Evolutionary conservation across 2,329 filamentous ascomycete genomes (phyloP), one percentile per base, ranked within the genome.

Genomic region (Xylaria sp.): DNA sequence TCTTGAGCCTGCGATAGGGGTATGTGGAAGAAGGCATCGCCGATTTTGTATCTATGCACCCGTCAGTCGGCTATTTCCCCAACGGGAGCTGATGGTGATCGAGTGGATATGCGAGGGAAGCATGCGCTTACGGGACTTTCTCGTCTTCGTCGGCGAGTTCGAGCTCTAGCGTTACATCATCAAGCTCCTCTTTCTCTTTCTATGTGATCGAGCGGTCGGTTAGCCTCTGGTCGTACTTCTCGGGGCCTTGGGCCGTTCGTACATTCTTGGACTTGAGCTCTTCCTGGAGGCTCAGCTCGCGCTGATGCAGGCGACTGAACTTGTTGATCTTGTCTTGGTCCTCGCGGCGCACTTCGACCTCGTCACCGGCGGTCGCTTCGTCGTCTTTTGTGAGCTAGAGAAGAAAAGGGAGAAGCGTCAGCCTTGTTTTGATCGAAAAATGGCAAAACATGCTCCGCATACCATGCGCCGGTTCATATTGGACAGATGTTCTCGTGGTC

Each of bases 271-370:
- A 80, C 78, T 92, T 91, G 72, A 98, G 82, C 75, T 96, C 90
- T 56, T 97, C 94, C 78, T 97, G 90, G 3, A 98, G 80, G 2
- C 85, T 81, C 39, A 92, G 86, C 79, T 97, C 92, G 60, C 93
- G 91, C 79, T 97, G 93, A 80, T 99, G 96, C 71, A 99, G 85
- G 53, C 94, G 90, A 81, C 94, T 98, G 85, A 99, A 99, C 72
- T 90, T 91, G 83, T 99, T 99, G 88, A 99, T 99, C 83, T 96
- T 97, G 83, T 98, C 94, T 81, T 99, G 96, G 79, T 99, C 96
- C 80, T 98, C 94, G 77, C 94, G 92, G 69, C 96, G 92, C 67
- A 99, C 96, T 81, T 98, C 93, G 75, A 94, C 91, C 79, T 99
- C 96, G 73, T 96, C 92, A 12, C 67, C 57, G 69, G 89, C 87